Base-by-base conservation (phyloP, 2,329 filamentous ascomycete genomes). In the Rutstroemia sp. region DNA sequence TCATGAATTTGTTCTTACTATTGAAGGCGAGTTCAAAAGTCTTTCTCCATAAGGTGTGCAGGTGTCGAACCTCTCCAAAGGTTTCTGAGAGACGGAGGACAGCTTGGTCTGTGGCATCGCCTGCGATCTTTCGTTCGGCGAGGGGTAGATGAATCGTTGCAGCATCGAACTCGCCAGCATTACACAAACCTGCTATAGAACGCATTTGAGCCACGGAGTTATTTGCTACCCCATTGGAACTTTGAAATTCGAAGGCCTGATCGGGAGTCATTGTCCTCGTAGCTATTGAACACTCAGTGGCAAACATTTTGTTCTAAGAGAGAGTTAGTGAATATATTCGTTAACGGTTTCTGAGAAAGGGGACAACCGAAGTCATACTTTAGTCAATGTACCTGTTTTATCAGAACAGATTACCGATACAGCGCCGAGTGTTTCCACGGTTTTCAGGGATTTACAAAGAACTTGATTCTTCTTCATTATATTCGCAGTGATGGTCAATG, bases 1-100 rank as follows among this genome's bases (percentile, higher is more conserved):
- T 79, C 81, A 90, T 90, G 68, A 83, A 90, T 71, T 91, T 91
- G 72, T 90, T 90, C 74, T 88, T 88, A 72, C 85, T 88, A 73
- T 90, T 90, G 70, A 91, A 91, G 0, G 85, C 80, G 34, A 88
- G 74, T 52, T 86, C 81, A 63, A 82, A 90, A 4, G 79, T 77
- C 53, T 79, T 83, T 49, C 78, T 78, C 84, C 85, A 90, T 59
- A 77, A 75, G 8, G 75, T 74, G 7, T 83, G 78, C 3, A 87
- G 72, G 45, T 85, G 77, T 1, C 75, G 70, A 0, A 88, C 80
- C 0, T 80, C 73, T 0, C 79, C 79, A 38, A 90, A 74, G 2
- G 73, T 73, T 68, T 91, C 86, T 0, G 86, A 82, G 54, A 91
- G 85, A 50, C 86, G 79, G 8, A 91, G 75, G 30, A 90, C 79